Conservation (phyloP, 371 early-diverging fungal species). For the Mortierella sp. region DNA sequence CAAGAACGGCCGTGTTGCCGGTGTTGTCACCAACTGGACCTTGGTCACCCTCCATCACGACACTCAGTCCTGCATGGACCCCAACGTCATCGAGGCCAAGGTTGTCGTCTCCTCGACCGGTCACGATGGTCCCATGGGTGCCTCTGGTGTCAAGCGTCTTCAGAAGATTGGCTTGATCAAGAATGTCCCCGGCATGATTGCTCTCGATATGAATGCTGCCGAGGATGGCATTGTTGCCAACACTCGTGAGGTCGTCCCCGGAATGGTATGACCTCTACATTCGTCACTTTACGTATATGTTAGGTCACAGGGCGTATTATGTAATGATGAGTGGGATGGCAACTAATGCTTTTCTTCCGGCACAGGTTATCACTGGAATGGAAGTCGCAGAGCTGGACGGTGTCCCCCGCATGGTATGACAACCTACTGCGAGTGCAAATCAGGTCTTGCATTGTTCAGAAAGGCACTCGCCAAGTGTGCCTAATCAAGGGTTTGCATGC, state of each 20-base stretch:
- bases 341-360: not conserved
- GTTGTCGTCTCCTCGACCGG: constrained; percentile 79
- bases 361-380: constrained; percentile 73
- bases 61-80: constrained; percentile 86
- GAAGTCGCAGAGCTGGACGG: constrained; percentile 74
- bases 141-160: constrained; percentile 77
- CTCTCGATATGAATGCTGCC: constrained; percentile 79
- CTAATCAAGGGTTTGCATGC: not conserved
- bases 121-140: constrained; percentile 83
- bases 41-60: constrained; percentile 73
- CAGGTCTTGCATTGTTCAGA: not conserved
- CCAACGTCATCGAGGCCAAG: constrained; percentile 77
- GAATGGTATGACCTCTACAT: constrained; percentile 59
- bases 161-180: constrained; percentile 70
- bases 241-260: constrained; percentile 80
- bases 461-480: no score
- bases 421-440: not conserved
- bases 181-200: constrained; percentile 74
- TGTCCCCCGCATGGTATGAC: constrained; percentile 66
- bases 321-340: not conserved
- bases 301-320: constrained; percentile 16
- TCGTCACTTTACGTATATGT: no score
- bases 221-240: constrained; percentile 77
- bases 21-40: constrained; percentile 81
- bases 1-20: constrained; percentile 68